Evolutionary conservation across 345 rosid species (phyloP), one percentile per base, ranked within the genome.

Genomic region (Syzygium aromaticum): DNA sequence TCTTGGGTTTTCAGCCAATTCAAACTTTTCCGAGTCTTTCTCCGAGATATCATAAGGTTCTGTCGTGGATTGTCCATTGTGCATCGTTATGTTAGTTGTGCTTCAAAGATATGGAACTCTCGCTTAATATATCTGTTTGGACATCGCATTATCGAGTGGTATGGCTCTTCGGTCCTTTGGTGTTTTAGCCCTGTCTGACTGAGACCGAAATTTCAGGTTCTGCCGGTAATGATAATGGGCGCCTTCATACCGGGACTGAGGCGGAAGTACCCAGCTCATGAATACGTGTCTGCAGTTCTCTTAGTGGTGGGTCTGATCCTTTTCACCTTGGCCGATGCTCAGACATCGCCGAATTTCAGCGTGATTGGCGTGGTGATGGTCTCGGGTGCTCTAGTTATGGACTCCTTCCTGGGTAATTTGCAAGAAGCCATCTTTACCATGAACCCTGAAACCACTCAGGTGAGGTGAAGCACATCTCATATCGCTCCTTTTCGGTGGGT

Each of bases 141-240:
- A 73, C 80, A 38, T 19, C 80, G 9, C 80, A 33, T 33, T 40
- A 33, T 73, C 46, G 3, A 73, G 49, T 4, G 22, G 5, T 30
- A 64, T 16, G 77, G 49, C 49, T 33, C 0, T 73, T 73, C 40
- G 25, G 80, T 33, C 49, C 46, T 33, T 73, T 73, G 25, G 49
- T 73, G 80, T 73, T 73, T 40, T 19, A 73, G 46, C 7, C 25
- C 49, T 73, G 80, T 33, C 25, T 73, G 80, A 73, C 14, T 8
- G 80, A 67, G 25, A 73, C 49, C 33, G 49, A 7, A 33, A 73
- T 73, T 33, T 73, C 25, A 73, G 99, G 99, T 98, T 67, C 88
- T 98, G 86, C 99, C 99, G 3, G 99, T 98, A 28, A 98, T 98
- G 99, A 85, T 98, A 84, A 98, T 96, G 98, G 99, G 98, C 25